Conservation (phyloP, 1,284 basidiomycete species). For the Erythrobasidium hasegawianum region DNA sequence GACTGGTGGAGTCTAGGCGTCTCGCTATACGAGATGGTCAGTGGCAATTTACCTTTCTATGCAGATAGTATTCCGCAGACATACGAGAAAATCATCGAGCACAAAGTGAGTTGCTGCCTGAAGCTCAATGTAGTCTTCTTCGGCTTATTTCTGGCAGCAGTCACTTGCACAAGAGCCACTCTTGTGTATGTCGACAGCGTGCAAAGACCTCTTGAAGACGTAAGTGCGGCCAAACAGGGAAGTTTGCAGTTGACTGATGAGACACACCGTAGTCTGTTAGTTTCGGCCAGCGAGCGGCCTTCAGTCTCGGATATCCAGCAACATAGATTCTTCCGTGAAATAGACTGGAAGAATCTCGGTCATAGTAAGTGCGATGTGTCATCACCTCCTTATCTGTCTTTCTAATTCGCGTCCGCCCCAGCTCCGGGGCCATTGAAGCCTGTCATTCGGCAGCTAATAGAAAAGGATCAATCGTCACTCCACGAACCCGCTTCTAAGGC, state of each 20-base stretch:
- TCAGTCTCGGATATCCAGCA: background rate
- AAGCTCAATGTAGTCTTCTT: too few species aligned
- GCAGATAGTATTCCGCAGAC: constrained; percentile 74
- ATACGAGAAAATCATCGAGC: constrained; percentile 72
- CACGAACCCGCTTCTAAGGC: background rate
- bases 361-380: constrained; percentile 1
- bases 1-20: constrained; percentile 94
- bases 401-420: background rate
- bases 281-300: background rate
- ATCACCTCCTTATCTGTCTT: background rate
- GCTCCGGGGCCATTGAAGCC: constrained; percentile 5
- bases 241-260: too few species aligned
- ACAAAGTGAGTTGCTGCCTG: constrained; percentile 57
- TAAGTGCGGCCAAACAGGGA: background rate
- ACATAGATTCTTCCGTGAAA: constrained; percentile 6
- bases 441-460: background rate
- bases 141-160: too few species aligned
- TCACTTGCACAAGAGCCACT: too few species aligned
- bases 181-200: too few species aligned
- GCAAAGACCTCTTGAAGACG: background rate
- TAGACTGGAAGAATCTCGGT: background rate
- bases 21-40: constrained; percentile 71
- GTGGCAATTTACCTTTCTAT: constrained; percentile 80
- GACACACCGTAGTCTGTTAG: too few species aligned
- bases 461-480: background rate